Conservation (phyloP, 2,329 filamentous ascomycete species). For the Aspergillus novoparasiticus region DNA sequence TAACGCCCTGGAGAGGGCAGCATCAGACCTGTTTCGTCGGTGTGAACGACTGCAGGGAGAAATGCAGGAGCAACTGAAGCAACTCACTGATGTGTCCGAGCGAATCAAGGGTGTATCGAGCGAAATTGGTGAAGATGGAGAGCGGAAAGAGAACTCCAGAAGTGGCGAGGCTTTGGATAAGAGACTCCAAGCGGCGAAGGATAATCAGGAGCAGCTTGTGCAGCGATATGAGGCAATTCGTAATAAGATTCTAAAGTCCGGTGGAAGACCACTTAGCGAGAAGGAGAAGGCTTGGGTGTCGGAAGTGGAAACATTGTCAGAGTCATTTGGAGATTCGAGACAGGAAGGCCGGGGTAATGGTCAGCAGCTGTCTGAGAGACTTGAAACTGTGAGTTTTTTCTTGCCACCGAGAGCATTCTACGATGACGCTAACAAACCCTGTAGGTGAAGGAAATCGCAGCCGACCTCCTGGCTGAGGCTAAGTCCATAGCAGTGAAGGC, state of each 20-base stretch:
- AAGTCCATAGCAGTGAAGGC: slow-evolving; percentile 36
- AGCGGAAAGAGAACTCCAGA: slow-evolving; percentile 33
- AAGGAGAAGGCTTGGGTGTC: slow-evolving; percentile 49
- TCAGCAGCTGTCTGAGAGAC: slow-evolving; percentile 35
- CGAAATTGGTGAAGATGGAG: slow-evolving; percentile 40
- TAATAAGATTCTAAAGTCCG: slow-evolving; percentile 45
- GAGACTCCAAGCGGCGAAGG: slow-evolving; percentile 43
- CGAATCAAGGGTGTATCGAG: slow-evolving; percentile 47
- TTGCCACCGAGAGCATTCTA: neutral
- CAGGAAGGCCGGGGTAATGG: slow-evolving; percentile 26
- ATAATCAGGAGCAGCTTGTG: slow-evolving; percentile 43
- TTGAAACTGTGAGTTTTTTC: slow-evolving; percentile 41
- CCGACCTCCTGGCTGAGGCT: slow-evolving; percentile 39
- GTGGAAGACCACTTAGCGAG: slow-evolving; percentile 48
- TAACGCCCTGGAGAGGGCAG: slow-evolving; percentile 48
- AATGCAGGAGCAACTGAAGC: slow-evolving; percentile 50
- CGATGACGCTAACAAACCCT: slow-evolving; percentile 17
- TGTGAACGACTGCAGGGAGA: slow-evolving; percentile 52
- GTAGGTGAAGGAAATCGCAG: slow-evolving; percentile 45
- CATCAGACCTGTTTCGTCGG: slow-evolving; percentile 55
- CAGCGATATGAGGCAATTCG: slow-evolving; percentile 48
- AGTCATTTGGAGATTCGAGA: slow-evolving; percentile 34
- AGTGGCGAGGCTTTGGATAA: slow-evolving; percentile 40
- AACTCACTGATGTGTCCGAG: slow-evolving; percentile 48
- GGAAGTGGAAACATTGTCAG: slow-evolving; percentile 45